A percentile compares a stretch with the other conserved stretches of the same genome.
phyloP scores from a whole-genome alignment of 371 early-diverging fungal species.

The Mucor piriformis region DNA sequence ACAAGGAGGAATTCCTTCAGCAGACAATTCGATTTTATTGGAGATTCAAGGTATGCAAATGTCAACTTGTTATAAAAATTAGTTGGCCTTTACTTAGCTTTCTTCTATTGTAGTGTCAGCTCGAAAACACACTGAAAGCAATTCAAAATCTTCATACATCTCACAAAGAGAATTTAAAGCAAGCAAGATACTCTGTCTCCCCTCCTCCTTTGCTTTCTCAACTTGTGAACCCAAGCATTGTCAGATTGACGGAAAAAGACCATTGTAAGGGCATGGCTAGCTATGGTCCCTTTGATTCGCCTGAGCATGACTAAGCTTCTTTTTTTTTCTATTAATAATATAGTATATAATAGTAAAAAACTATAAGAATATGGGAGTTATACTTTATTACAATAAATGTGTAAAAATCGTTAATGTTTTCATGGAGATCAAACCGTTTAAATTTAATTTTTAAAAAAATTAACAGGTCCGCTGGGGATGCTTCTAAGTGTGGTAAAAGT shows the following conservation, averaged over 20 bases:
- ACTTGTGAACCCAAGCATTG: conserved; percentile 9
- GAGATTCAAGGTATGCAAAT: neutral
- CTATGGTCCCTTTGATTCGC: conserved; percentile 19
- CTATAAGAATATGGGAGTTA: too few relatives aligned
- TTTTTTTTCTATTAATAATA: too few relatives aligned
- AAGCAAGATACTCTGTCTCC: neutral
- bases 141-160: neutral
- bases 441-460: too few relatives aligned
- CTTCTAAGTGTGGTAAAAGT: neutral
- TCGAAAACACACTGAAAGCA: neutral
- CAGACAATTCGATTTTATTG: neutral
- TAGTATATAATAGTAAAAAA: too few relatives aligned
- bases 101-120: neutral
- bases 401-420: too few relatives aligned
- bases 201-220: neutral
- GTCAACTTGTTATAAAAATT: neutral
- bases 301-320: conserved; percentile 14
- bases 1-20: neutral
- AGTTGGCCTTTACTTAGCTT: neutral
- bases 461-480: neutral
- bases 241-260: conserved; percentile 20
- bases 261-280: conserved; percentile 15
- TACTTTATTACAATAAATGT: too few relatives aligned
- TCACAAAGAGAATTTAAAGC: neutral
- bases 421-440: too few relatives aligned